A percentile compares a stretch with the other conserved stretches of the same genome.
These are phyloP conservation scores for Pelomyxa schiedti DNA, from an alignment of 78 protist species.

Conservation along the genomic window DNA sequence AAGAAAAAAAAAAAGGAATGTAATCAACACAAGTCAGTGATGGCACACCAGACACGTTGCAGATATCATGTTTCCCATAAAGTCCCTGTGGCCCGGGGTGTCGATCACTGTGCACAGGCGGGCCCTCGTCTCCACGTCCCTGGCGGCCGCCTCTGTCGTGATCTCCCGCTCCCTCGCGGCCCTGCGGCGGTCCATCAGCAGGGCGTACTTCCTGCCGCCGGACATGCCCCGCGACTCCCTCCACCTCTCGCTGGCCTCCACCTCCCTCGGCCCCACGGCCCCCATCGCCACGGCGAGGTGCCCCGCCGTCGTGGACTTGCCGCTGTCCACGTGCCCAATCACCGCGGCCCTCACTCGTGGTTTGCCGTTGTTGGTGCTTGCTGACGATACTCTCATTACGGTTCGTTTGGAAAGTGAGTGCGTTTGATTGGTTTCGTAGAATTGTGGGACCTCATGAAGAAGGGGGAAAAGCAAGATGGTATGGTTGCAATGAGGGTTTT, in stretches of 20 bases:
- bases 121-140: background rate
- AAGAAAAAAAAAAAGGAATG: too few relatives aligned
- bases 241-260: background rate
- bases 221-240: background rate
- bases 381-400: too few relatives aligned
- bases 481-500: too few relatives aligned
- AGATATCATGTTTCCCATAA: conserved; percentile 34
- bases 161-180: background rate
- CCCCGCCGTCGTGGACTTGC: conserved; percentile 30
- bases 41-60: too few relatives aligned
- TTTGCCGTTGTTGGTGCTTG: background rate
- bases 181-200: background rate
- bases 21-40: too few relatives aligned
- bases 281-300: conserved; percentile 7
- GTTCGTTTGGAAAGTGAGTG: too few relatives aligned
- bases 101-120: conserved; percentile 48
- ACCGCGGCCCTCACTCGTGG: background rate
- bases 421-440: too few relatives aligned
- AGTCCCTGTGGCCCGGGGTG: conserved; percentile 78
- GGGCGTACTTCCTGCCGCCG: conserved; percentile 3
- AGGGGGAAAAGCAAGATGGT: too few relatives aligned
- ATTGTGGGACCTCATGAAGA: too few relatives aligned
- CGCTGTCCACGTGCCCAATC: conserved; percentile 17
- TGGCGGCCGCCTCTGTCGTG: background rate
- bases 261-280: background rate